Base-by-base conservation (phyloP, 345 rosid genomes). In the Isatis tinctoria region DNA sequence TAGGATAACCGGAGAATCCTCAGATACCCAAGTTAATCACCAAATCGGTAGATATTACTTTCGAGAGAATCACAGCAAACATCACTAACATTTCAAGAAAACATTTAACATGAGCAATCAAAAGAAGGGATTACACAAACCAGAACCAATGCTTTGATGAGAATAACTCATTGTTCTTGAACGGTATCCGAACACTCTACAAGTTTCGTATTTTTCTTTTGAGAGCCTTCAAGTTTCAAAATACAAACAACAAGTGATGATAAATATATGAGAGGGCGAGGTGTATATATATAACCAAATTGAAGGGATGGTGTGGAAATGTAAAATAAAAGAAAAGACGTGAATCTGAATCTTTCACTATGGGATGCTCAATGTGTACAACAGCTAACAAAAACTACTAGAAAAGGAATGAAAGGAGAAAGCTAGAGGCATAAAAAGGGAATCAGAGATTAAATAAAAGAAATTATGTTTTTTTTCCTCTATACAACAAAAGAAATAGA, bases 111-210 rank as follows among this genome's bases (percentile, higher is more conserved):
- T 54, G 33, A 67, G 62, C 4, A 48, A 62, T 10, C 37, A 68
- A 22, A 22, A 63, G 60, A 51, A 74, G 14, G 41, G 10, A 10
- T 22, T 35, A 68, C 69, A 82, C 93, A 83, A 78, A 91, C 97
- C 97, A 74, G 96, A 87, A 67, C 86, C 85, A 81, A 79, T 74
- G 36, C 84, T 63, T 40, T 83, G 87, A 57, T 70, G 87, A 57
- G 87, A 87, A 24, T 85, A 86, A 80, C 96, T 91, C 97, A 91
- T 91, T 70, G 58, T 61, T 59, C 60, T 60, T 59, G 17, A 57
- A 70, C 6, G 40, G 39, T 24, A 27, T 45, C 17, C 9, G 30
- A 53, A 54, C 30, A 51, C 70, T 32, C 60, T 10, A 30, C 13
- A 53, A n/a, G 2, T 69, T 62, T 56, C 54, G 36, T 56, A 53